Base-by-base conservation (phyloP, 1,284 basidiomycete genomes). In the Fomitiporia mediterranea region DNA sequence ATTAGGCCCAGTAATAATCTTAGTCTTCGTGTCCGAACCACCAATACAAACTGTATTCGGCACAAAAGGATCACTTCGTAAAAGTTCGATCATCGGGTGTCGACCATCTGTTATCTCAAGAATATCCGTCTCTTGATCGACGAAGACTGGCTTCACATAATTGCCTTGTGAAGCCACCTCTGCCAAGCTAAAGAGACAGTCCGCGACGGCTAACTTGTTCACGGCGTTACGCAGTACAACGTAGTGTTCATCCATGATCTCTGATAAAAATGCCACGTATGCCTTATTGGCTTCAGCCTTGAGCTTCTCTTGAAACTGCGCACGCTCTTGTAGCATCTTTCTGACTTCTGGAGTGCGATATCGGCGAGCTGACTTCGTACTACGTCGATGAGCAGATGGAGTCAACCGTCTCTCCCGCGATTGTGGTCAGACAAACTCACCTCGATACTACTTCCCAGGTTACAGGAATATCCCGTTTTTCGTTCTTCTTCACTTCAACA, bases 1-100 rank as follows among this genome's bases (percentile, higher is more conserved):
- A 63, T 90, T 89, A 35, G 91, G 80, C 9, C 89, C 89, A 1
- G 89, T 94, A 60, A 94, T 90, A 53, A 94, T 82, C 67, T 89
- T 87, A 63, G 78, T 83, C 44, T 78, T 72, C 1, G 84, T 74
- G 27, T 75, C 71, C 11, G 68, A 71, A 19, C 74, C 71, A 2
- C 85, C 84, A 67, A 90, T 78, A 1, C 67, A 65, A 6, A 89
- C 65, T 17, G 78, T 75, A 65, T 91, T 92, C 1, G 91, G 85
- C 1, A 95, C 84, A 67, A 92, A 95, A 0, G 90, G 89, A 59
- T 91, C 83, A 1, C 83, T 73, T 38, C 83, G 75, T 13, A 93
- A 69, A 11, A 78, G 77, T 68, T 96, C 94, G 11, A 94, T 81
- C 81, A 94, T 86, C 0, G 88, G 89, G 69, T 94, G 90, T 8